phyloP scores from a whole-genome alignment of 2,329 filamentous ascomycete genomes.

The Penicillium aurantiogriseum region DNA sequence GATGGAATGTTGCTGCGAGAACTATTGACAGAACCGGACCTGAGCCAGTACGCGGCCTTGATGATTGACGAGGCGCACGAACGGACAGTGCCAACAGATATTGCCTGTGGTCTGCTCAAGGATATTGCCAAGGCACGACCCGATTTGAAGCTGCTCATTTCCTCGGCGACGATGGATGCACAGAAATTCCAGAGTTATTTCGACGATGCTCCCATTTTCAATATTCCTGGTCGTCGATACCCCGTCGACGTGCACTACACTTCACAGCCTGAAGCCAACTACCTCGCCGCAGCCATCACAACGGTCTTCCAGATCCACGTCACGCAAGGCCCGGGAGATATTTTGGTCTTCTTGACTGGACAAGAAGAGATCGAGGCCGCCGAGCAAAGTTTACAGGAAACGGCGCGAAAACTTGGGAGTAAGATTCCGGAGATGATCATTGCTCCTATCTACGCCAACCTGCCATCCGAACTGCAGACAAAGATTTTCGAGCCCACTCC shows the following conservation, averaged over 20 bases:
- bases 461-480: slow-evolving; percentile 84
- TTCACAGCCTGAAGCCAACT: slow-evolving; percentile 87
- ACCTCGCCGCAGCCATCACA: slow-evolving; percentile 83
- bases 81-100: slow-evolving; percentile 85
- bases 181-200: slow-evolving; percentile 91
- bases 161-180: slow-evolving; percentile 91
- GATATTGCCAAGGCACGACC: slow-evolving; percentile 79
- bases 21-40: slow-evolving; percentile 82
- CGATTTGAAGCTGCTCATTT: slow-evolving; percentile 87
- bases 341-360: slow-evolving; percentile 90
- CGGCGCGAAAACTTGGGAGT: slow-evolving; percentile 78
- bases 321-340: slow-evolving; percentile 79
- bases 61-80: slow-evolving; percentile 99
- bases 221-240: slow-evolving; percentile 84
- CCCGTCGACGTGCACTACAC: slow-evolving; percentile 92
- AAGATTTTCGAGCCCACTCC: slow-evolving; percentile 96
- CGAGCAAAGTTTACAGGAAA: slow-evolving; percentile 79
- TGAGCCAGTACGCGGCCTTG: slow-evolving; percentile 77
- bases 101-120: slow-evolving; percentile 82
- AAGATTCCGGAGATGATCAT: slow-evolving; percentile 85
- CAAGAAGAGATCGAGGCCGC: slow-evolving; percentile 95
- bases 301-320: slow-evolving; percentile 96
- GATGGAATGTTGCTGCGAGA: slow-evolving; percentile 92
- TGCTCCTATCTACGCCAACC: slow-evolving; percentile 89
- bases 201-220: slow-evolving; percentile 89